Evolutionary conservation across 805 yeast species (phyloP), one percentile per base, ranked within the genome.

Genomic region (Starmerella vaccinii): DNA sequence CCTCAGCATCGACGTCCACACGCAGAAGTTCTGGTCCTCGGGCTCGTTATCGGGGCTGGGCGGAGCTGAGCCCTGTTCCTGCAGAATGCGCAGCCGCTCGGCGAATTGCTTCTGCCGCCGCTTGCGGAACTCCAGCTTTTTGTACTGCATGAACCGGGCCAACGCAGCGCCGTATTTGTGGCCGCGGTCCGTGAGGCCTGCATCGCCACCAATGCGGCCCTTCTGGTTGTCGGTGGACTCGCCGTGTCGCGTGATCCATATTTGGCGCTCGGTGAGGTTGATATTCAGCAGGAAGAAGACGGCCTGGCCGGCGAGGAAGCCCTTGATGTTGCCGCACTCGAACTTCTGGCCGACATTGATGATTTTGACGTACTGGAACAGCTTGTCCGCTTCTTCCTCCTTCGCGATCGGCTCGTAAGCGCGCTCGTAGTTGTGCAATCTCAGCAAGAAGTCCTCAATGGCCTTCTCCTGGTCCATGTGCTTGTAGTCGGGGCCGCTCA

Each of bases 241-340:
- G 46, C 98, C 98, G 62, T 89, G 96, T 54, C 98, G 77, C 1
- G 97, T 82, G 55, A 90, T 83, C 88, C 95, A 90, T 47, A 90
- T 88, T 64, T 89, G 95, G 54, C 97, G 75, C 63, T 85, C 92
- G 51, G 82, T 76, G 39, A 90, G 72, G 63, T 92, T 90, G 76
- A 90, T 90, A 61, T 87, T 87, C 55, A 90, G 72, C 56, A 90
- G 70, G 70, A 87, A 92, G 63, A 87, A 90, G 33, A 89, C 85
- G 1, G 95, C 84, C 63, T 92, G 97, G 2, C 95, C 88, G 0
- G 96, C 90, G 48, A 90, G 70, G 61, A 87, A 92, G 5, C 84
- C 84, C 61, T 85, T 85, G 51, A 90, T 84, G 62, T 89, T 87
- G 65, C 82, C 89, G 30, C 95, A 86, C 48, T 90, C 94, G 35